These are phyloP conservation scores for Aspergillus pseudotamarii DNA, from an alignment of 2,329 filamentous ascomycete genomes.

Conservation along the genomic window DNA sequence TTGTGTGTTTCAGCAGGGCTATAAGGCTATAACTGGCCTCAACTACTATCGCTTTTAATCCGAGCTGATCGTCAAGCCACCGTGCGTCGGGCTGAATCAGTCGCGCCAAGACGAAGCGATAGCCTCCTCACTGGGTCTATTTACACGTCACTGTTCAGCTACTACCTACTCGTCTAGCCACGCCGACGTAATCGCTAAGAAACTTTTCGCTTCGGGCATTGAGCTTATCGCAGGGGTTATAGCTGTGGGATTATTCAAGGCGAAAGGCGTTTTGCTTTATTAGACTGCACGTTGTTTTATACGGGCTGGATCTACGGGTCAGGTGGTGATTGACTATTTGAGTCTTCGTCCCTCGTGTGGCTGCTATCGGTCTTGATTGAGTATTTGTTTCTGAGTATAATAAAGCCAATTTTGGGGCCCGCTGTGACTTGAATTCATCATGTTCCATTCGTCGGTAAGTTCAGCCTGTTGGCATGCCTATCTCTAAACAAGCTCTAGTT, in stretches of 20 bases:
- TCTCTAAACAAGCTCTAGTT: not conserved
- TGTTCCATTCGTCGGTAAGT: conserved; percentile 42
- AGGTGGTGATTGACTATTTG: not conserved
- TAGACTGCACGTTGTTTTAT: not conserved
- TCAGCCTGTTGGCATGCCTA: conserved; percentile 3
- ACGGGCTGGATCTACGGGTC: not conserved
- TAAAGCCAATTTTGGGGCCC: not conserved
- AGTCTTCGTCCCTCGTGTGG: not conserved
- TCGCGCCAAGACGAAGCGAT: conserved; percentile 5
- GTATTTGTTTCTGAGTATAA: not conserved
- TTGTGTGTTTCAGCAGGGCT: not conserved
- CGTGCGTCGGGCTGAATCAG: conserved; percentile 2
- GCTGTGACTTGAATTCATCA: conserved; percentile 19
- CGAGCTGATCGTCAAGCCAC: not conserved
- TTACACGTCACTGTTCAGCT: conserved; percentile 19
- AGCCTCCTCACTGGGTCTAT: conserved; percentile 13
- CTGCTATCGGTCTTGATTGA: not conserved
- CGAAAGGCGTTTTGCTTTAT: conserved; percentile 2
- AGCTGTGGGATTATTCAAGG: not conserved
- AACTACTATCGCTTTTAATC: not conserved
- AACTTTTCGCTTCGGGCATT: not conserved
- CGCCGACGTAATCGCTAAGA: not conserved
- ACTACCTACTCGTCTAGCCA: not conserved
- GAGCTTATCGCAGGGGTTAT: not conserved
- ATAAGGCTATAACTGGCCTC: not conserved